A percentile compares a stretch with the other conserved stretches of the same genome.
phyloP scores from a whole-genome alignment of 345 rosid genomes.

The Zanthoxylum bungeanum region DNA sequence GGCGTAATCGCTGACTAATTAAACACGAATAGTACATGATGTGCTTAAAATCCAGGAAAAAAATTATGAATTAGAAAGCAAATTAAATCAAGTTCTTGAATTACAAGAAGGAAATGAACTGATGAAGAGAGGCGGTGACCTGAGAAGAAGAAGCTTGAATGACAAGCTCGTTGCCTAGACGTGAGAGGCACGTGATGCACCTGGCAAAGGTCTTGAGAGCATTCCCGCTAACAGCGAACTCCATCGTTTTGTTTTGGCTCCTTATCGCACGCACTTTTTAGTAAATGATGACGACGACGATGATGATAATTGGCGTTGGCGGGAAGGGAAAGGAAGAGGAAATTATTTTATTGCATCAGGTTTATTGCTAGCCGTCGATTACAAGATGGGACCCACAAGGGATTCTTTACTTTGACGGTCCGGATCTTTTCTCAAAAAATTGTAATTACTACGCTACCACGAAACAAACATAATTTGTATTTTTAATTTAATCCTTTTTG shows the following conservation, averaged over 20 bases:
- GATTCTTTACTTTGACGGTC: neutral
- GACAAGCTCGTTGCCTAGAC: slow-evolving; percentile 87
- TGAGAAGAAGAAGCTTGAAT: slow-evolving; percentile 67
- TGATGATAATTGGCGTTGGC: neutral
- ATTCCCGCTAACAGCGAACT: slow-evolving; percentile 69
- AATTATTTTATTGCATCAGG: neutral
- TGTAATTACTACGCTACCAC: no score
- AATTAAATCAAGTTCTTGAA: slow-evolving; percentile 1
- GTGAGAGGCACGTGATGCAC: slow-evolving; percentile 70
- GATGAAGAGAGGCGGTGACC: slow-evolving; percentile 29
- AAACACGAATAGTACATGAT: neutral
- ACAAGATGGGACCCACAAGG: neutral
- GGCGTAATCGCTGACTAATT: neutral
- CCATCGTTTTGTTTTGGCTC: slow-evolving; percentile 40
- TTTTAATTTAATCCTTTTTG: no score
- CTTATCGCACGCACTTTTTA: neutral
- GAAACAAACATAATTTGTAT: no score
- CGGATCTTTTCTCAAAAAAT: neutral
- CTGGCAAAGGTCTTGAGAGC: slow-evolving; percentile 78
- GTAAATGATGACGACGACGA: no score
- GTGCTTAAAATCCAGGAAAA: neutral
- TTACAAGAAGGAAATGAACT: neutral
- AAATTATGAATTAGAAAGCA: neutral
- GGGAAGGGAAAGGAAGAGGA: slow-evolving; percentile 22
- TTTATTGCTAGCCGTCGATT: neutral